phyloP scores from a whole-genome alignment of 2,329 filamentous ascomycete genomes.

The Fusarium palustre region DNA sequence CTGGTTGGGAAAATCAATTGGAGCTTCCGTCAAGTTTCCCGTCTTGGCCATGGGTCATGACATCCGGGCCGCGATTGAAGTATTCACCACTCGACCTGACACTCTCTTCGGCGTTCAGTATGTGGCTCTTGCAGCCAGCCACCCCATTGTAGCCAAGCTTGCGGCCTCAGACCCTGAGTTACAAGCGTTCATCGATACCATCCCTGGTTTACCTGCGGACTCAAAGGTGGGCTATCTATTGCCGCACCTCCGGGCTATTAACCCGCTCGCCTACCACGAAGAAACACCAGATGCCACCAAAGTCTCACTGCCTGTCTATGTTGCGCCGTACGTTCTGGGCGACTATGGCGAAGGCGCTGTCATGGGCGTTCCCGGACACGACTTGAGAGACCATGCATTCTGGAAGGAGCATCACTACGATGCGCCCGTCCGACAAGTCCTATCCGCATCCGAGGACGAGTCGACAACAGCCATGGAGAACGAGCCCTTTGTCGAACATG shows the following conservation, averaged over 20 bases:
- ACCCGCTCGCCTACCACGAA: conserved; percentile 71
- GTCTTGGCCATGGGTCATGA: conserved; percentile 60
- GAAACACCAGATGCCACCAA: conserved; percentile 63
- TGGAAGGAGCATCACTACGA: conserved; percentile 77
- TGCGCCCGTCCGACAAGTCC: conserved; percentile 71
- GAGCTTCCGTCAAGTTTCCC: conserved; percentile 78
- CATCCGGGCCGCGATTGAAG: conserved; percentile 66
- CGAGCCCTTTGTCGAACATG: conserved; percentile 72
- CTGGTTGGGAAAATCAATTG: conserved; percentile 85
- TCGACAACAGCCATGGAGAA: conserved; percentile 57
- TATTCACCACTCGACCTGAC: conserved; percentile 88
- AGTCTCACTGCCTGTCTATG: conserved; percentile 77
- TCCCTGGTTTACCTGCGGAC: conserved; percentile 66
- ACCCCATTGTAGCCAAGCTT: conserved; percentile 73
- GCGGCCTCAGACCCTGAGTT: conserved; percentile 71
- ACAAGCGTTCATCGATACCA: conserved; percentile 73
- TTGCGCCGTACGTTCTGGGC: conserved; percentile 85
- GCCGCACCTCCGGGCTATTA: conserved; percentile 69
- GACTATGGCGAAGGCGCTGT: conserved; percentile 90
- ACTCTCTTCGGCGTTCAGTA: conserved; percentile 91
- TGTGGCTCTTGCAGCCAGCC: conserved; percentile 78
- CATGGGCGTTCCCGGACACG: conserved; percentile 92
- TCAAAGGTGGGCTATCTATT: conserved; percentile 77
- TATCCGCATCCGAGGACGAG: conserved; percentile 64
- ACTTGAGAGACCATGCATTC: conserved; percentile 81